Evolutionary conservation across 1,284 basidiomycete genomes (phyloP).

Genomic region (Sutorius eximius): DNA sequence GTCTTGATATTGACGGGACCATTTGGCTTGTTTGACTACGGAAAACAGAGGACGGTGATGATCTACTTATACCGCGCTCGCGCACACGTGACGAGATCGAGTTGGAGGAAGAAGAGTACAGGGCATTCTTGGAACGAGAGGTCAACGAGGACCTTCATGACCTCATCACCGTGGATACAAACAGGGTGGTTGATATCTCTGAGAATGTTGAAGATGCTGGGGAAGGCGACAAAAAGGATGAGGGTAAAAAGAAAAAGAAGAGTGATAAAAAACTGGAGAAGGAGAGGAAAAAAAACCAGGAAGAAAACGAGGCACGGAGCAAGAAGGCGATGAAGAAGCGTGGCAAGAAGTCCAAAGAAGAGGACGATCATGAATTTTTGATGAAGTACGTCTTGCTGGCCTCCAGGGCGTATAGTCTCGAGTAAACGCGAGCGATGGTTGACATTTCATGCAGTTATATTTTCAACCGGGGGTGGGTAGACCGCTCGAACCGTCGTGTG

Average conservation of each 20-base stretch:
- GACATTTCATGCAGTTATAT: constrained; percentile 69
- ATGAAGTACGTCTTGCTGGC: constrained; percentile 66
- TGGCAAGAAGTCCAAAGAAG: constrained; percentile 48
- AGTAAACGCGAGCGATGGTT: neutral
- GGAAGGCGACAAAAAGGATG: constrained; percentile 33
- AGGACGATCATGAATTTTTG: constrained; percentile 82
- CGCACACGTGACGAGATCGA: constrained; percentile 77
- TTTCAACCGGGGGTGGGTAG: constrained; percentile 93
- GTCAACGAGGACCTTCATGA: constrained; percentile 76
- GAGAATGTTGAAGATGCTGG: constrained; percentile 31
- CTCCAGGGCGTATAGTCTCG: neutral
- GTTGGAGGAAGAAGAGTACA: constrained; percentile 78
- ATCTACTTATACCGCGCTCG: constrained; percentile 70
- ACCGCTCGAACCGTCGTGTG: constrained; percentile 66
- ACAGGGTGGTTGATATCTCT: constrained; percentile 14
- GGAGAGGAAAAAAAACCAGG: constrained; percentile 35
- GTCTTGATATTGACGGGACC: neutral
- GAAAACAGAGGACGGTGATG: constrained; percentile 53
- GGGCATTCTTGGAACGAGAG: constrained; percentile 75
- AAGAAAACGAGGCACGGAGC: constrained; percentile 29
- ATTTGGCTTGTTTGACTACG: neutral
- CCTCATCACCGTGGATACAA: constrained; percentile 49
- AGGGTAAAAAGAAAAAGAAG: constrained; percentile 35
- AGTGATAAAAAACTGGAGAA: constrained; percentile 32
- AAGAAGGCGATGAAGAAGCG: constrained; percentile 35